Conservation (phyloP, 2,329 filamentous ascomycete species). For the Pyrenophora graminea region DNA sequence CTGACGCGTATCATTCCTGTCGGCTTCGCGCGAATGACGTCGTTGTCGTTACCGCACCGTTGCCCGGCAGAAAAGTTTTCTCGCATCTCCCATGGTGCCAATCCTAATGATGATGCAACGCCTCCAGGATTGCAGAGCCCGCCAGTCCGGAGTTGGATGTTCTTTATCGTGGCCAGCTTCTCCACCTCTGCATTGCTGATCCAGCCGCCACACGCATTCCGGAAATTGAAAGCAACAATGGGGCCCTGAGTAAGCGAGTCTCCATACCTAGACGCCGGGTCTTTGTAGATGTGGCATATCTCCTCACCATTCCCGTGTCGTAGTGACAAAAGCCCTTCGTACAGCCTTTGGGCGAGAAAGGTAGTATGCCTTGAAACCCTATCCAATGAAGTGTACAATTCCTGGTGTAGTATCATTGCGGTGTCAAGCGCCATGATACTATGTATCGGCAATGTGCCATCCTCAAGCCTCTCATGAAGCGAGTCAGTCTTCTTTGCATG, state of each 20-base stretch:
- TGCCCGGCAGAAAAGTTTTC: conserved; percentile 83
- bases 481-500: conserved; percentile 73
- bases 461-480: conserved; percentile 82
- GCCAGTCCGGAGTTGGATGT: conserved; percentile 84
- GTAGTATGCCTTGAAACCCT: conserved; percentile 72
- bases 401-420: conserved; percentile 70
- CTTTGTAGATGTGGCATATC: conserved; percentile 70
- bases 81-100: conserved; percentile 80
- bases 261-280: conserved; percentile 48
- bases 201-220: conserved; percentile 71
- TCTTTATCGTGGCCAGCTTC: conserved; percentile 76
- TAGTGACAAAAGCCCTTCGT: conserved; percentile 61
- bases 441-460: conserved; percentile 89
- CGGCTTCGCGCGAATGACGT: conserved; percentile 81
- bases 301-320: conserved; percentile 69
- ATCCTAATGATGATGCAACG: conserved; percentile 70
- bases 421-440: conserved; percentile 81
- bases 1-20: conserved; percentile 86
- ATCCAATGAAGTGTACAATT: conserved; percentile 72
- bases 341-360: conserved; percentile 64
- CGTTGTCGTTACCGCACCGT: conserved; percentile 80
- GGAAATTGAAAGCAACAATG: conserved; percentile 81
- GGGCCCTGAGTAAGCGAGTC: conserved; percentile 65
- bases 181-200: conserved; percentile 83
- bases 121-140: conserved; percentile 92